phyloP scores from a whole-genome alignment of 345 rosid species.

The Euphorbia tirucalli region DNA sequence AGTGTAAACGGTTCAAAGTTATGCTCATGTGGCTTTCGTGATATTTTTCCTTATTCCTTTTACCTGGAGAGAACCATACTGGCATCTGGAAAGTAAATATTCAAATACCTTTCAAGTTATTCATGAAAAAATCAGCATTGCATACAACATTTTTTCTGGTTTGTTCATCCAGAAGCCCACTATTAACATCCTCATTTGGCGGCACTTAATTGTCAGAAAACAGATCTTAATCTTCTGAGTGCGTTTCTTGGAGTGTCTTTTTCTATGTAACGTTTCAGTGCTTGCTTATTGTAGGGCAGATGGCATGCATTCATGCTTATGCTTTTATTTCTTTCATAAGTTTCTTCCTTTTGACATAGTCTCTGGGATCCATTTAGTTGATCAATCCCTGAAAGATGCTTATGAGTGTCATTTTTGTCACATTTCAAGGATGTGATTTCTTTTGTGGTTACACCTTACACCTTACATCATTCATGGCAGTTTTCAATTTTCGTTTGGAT shows the following conservation, averaged over 20 bases:
- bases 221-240: not conserved
- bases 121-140: not conserved
- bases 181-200: not conserved
- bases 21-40: not conserved
- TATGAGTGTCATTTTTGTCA: not conserved
- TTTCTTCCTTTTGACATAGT: not conserved
- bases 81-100: too few species aligned
- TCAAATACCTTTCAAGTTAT: constrained; percentile 2
- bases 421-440: not conserved
- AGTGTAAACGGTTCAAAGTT: not conserved
- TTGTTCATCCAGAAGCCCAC: not conserved
- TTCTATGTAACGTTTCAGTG: not conserved
- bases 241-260: not conserved
- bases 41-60: not conserved
- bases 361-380: not conserved
- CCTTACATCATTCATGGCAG: not conserved
- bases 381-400: not conserved
- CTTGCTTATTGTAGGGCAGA: not conserved
- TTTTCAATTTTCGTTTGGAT: not conserved
- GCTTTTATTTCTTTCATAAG: too few species aligned
- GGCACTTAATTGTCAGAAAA: not conserved
- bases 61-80: not conserved
- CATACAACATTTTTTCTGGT: not conserved
- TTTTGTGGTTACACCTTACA: not conserved
- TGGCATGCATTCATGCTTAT: not conserved